phyloP scores from a whole-genome alignment of 495 filamentous ascomycete genomes.

The Penicillium atrosanguineum region DNA sequence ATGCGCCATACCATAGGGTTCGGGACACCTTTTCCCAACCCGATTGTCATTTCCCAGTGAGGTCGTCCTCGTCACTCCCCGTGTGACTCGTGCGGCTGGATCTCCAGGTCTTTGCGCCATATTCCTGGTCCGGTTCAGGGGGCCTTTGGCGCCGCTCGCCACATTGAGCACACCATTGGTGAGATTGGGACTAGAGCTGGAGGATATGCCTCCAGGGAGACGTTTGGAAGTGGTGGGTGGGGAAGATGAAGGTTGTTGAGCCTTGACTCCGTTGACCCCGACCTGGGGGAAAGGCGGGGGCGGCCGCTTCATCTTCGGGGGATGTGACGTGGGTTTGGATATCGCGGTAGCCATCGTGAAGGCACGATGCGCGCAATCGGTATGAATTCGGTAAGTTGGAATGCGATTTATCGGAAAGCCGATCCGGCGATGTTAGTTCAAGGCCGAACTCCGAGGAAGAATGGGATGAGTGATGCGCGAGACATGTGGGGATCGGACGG shows the following conservation, averaged over 20 bases:
- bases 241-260: conserved; percentile 64
- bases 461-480: conserved; percentile 48
- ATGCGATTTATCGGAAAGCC: conserved; percentile 28
- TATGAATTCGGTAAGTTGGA: conserved; percentile 14
- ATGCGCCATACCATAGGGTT: conserved; percentile 47
- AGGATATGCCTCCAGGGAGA: conserved; percentile 48
- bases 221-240: conserved; percentile 64
- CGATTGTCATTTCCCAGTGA: conserved; percentile 34
- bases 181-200: conserved; percentile 33
- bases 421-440: conserved; percentile 26
- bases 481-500: conserved; percentile 51
- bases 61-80: conserved; percentile 32
- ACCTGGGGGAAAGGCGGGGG: conserved; percentile 65
- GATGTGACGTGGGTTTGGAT: conserved; percentile 53
- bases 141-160: conserved; percentile 36
- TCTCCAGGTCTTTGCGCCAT: conserved; percentile 49
- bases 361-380: conserved; percentile 19
- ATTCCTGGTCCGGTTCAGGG: conserved; percentile 52
- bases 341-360: conserved; percentile 54
- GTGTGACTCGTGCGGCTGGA: conserved; percentile 28
- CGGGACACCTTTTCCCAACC: conserved; percentile 38
- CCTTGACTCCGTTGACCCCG: conserved; percentile 58
- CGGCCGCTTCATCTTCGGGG: conserved; percentile 72
- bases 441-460: conserved; percentile 38
- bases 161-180: conserved; percentile 45